These are phyloP conservation scores for Polyrhizophydium stewartii DNA, from an alignment of 371 early-diverging fungal genomes.

Conservation along the genomic window DNA sequence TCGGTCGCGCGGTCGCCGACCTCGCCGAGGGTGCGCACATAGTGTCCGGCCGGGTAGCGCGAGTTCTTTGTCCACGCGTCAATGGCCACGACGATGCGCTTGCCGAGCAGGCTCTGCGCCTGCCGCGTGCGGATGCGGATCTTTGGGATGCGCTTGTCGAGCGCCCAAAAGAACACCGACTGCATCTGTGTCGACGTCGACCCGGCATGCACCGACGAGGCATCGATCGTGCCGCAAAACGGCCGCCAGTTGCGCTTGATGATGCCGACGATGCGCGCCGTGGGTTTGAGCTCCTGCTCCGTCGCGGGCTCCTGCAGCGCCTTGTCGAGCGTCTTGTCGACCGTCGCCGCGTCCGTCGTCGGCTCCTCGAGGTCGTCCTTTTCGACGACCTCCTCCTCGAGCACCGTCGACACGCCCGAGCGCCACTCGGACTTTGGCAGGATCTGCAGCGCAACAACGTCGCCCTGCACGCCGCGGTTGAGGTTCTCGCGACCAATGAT, in stretches of 20 bases:
- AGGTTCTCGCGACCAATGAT: constrained; percentile 78
- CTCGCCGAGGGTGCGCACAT: constrained; percentile 82
- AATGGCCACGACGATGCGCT: constrained; percentile 85
- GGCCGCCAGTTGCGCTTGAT: constrained; percentile 93
- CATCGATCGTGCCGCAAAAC: constrained; percentile 89
- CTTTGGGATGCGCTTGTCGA: constrained; percentile 89
- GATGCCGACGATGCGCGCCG: constrained; percentile 86
- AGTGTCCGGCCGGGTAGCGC: constrained; percentile 81
- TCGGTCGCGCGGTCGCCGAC: constrained; percentile 93
- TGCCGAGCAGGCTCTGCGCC: constrained; percentile 63
- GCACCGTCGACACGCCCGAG: constrained; percentile 63
- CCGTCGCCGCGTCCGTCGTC: constrained; percentile 3
- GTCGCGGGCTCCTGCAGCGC: not conserved
- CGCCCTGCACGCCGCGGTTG: constrained; percentile 92
- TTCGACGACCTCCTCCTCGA: constrained; percentile 64
- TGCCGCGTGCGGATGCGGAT: constrained; percentile 90
- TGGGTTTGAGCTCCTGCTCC: constrained; percentile 50
- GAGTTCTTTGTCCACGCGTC: constrained; percentile 86
- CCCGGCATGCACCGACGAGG: constrained; percentile 53
- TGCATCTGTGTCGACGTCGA: constrained; percentile 30
- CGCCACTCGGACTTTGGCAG: constrained; percentile 83
- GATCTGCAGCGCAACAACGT: constrained; percentile 80
- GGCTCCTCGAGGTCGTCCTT: constrained; percentile 43
- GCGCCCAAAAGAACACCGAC: constrained; percentile 72
- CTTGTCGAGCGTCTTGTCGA: not conserved